These are phyloP conservation scores for Spiromastix sp. DNA, from an alignment of 2,329 filamentous ascomycete genomes.

Conservation along the genomic window DNA sequence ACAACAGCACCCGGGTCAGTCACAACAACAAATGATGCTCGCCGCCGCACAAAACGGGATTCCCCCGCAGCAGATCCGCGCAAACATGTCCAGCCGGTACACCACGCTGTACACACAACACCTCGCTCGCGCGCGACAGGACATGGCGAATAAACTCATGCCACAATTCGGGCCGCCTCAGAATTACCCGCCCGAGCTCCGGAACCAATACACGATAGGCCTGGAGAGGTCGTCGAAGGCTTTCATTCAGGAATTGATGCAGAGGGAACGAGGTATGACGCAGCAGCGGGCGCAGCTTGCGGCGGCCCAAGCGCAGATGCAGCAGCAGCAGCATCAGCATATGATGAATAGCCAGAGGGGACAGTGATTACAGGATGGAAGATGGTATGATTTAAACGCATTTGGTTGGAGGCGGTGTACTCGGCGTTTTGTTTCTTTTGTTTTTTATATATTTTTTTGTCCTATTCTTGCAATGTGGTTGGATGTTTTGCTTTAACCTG, in stretches of 20 bases:
- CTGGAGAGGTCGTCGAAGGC: slow-evolving; percentile 27
- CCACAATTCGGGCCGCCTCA: slow-evolving; percentile 28
- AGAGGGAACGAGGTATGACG: slow-evolving; percentile 24
- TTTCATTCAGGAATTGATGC: slow-evolving; percentile 29
- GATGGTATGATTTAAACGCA: slow-evolving; percentile 11
- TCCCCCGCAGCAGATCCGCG: slow-evolving; percentile 23
- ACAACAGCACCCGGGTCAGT: slow-evolving; percentile 22
- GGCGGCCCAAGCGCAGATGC: slow-evolving; percentile 22
- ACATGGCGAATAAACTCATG: slow-evolving; percentile 28
- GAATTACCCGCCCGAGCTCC: slow-evolving; percentile 28
- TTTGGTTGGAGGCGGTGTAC: slow-evolving; percentile 10
- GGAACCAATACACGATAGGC: slow-evolving; percentile 26
- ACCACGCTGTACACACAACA: slow-evolving; percentile 4
- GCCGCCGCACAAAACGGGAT: slow-evolving; percentile 29
- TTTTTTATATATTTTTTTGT: slow-evolving; percentile 13
- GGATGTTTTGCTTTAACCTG: too few species aligned
- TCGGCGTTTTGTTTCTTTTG: slow-evolving; percentile 14
- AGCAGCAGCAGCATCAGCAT: slow-evolving; percentile 30
- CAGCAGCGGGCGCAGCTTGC: slow-evolving; percentile 17
- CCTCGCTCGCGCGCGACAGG: slow-evolving; percentile 24
- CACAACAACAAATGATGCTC: slow-evolving; percentile 29
- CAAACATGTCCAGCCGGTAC: slow-evolving; percentile 22
- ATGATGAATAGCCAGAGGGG: too few species aligned
- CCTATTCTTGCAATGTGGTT: slow-evolving; percentile 12
- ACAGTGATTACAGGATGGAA: too few species aligned